A percentile compares a stretch with the other conserved stretches of the same genome.
phyloP scores from a whole-genome alignment of 257 asterid species.

The Petunia axillaris region DNA sequence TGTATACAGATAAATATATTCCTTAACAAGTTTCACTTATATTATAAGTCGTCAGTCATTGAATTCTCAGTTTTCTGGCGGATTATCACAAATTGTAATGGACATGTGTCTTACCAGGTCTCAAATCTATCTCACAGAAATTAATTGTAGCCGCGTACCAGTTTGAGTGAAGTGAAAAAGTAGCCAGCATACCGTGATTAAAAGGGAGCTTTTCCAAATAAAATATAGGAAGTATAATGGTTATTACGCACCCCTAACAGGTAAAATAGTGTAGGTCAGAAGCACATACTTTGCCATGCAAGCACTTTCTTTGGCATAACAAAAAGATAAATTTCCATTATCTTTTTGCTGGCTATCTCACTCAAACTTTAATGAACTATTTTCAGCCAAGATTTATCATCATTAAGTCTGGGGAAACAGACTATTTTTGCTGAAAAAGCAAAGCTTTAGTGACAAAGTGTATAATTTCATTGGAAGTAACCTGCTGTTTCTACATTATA shows the following conservation, averaged over 20 bases:
- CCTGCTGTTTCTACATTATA: neutral
- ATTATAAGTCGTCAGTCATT: neutral
- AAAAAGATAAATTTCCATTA: neutral
- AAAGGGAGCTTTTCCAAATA: neutral
- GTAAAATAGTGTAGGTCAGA: neutral
- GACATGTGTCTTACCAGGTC: constrained; percentile 4
- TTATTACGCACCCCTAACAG: neutral
- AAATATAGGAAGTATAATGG: neutral
- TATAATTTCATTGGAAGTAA: neutral
- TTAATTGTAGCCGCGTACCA: neutral
- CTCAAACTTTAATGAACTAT: neutral
- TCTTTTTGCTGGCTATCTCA: neutral
- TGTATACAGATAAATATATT: neutral
- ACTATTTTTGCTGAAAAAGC: neutral
- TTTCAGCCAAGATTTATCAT: neutral
- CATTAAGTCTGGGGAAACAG: neutral
- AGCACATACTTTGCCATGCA: neutral
- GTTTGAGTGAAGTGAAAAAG: neutral
- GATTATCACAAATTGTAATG: neutral
- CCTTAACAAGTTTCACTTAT: neutral
- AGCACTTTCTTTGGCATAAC: neutral
- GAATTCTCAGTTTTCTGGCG: neutral
- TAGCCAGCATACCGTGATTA: neutral
- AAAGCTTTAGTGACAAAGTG: neutral
- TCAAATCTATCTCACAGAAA: neutral